Percentiles rank a stretch among this genome's conserved stretches.
Conservation (phyloP, 2,329 filamentous ascomycete genomes). For the Paraphoma sp. region DNA sequence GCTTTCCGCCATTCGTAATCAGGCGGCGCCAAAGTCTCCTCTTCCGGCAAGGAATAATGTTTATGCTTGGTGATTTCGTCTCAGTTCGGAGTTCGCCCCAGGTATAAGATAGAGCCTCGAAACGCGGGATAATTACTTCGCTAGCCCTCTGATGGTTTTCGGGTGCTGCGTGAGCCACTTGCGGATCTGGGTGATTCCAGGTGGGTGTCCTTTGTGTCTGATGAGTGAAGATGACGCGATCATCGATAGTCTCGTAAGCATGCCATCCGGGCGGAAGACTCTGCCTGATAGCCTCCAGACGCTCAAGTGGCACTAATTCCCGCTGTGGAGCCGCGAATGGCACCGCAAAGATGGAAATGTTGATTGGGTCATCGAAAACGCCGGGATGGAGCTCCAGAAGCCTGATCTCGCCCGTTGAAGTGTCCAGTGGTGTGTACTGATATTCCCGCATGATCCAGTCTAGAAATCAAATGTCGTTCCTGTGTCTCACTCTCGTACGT, state of each 20-base stretch:
- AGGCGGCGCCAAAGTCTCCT: too few relatives aligned
- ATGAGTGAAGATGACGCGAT: neutral
- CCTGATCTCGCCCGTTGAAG: neutral
- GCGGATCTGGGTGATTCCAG: neutral
- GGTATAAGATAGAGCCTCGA: slow-evolving; percentile 8
- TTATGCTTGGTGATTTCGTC: neutral
- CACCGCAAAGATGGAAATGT: neutral
- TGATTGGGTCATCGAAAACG: neutral
- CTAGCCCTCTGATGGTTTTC: neutral
- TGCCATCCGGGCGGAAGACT: neutral
- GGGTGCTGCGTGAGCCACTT: neutral
- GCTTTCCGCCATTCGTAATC: too few relatives aligned
- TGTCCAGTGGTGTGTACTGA: neutral
- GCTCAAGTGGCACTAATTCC: neutral
- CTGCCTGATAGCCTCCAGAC: neutral
- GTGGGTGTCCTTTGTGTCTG: neutral
- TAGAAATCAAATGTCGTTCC: too few relatives aligned
- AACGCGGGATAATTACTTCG: neutral
- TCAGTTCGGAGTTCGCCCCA: slow-evolving; percentile 1
- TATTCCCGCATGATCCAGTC: slow-evolving; percentile 1
- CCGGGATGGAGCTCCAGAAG: slow-evolving; percentile 5
- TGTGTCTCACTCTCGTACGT: too few relatives aligned
- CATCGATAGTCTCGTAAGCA: slow-evolving; percentile 1
- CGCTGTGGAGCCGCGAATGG: neutral
- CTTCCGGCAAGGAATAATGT: neutral